These are phyloP conservation scores for Pichia sp. DNA, from an alignment of 1,139 yeast genomes.

Conservation along the genomic window DNA sequence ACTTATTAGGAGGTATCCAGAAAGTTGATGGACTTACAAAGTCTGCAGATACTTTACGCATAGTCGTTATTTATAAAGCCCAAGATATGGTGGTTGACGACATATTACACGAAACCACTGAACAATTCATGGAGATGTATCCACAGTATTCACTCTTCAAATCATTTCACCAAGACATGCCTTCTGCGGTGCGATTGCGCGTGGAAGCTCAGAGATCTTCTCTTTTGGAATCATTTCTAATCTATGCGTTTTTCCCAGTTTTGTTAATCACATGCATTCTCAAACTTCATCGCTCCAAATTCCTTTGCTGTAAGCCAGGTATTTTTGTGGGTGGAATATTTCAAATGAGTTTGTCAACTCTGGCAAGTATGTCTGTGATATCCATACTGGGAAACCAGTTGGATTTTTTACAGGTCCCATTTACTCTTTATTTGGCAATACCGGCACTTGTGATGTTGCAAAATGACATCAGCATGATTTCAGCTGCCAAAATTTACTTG, in stretches of 20 bases:
- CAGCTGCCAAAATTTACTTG: slow-evolving; percentile 34
- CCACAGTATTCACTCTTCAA: background rate
- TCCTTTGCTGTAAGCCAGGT: slow-evolving; percentile 55
- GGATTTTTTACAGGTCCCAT: slow-evolving; percentile 32
- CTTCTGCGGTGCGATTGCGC: background rate
- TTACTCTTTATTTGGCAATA: slow-evolving; percentile 24
- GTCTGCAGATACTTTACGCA: slow-evolving; percentile 37
- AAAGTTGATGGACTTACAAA: slow-evolving; percentile 45
- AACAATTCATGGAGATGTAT: background rate
- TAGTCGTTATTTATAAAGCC: slow-evolving; percentile 29
- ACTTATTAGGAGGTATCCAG: slow-evolving; percentile 35
- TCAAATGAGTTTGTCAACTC: slow-evolving; percentile 40
- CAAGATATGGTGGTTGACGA: background rate
- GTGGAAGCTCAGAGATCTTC: slow-evolving; percentile 11
- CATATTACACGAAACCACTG: slow-evolving; percentile 27
- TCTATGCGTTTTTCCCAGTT: slow-evolving; percentile 26
- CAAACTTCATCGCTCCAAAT: slow-evolving; percentile 46
- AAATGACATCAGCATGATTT: slow-evolving; percentile 31
- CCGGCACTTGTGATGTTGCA: slow-evolving; percentile 21
- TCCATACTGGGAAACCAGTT: slow-evolving; percentile 29
- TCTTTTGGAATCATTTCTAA: slow-evolving; percentile 18
- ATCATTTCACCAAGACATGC: too few relatives aligned
- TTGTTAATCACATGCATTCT: slow-evolving; percentile 32
- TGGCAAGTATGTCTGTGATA: slow-evolving; percentile 47
- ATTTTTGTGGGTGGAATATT: slow-evolving; percentile 54